Conservation (phyloP, 2,329 filamentous ascomycete species). For the Colletotrichum sp. region DNA sequence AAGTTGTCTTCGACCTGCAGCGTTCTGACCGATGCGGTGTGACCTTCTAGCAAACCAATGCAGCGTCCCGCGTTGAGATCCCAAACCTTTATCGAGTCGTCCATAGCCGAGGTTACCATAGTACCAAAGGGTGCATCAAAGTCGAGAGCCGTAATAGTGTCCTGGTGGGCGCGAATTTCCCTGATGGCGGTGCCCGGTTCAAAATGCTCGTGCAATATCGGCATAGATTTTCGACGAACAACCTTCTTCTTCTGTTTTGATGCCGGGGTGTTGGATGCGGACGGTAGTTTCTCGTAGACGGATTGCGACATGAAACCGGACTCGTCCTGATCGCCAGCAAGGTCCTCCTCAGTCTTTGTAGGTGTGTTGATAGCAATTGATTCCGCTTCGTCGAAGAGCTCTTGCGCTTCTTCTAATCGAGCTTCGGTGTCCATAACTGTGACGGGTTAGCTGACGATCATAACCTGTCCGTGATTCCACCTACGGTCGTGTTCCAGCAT, state of each 20-base stretch:
- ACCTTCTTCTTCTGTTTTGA: conserved; percentile 59
- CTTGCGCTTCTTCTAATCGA: conserved; percentile 66
- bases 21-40: conserved; percentile 90
- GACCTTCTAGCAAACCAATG: conserved; percentile 89
- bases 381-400: conserved; percentile 63
- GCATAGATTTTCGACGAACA: conserved; percentile 82
- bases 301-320: conserved; percentile 93
- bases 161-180: conserved; percentile 86
- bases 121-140: conserved; percentile 98
- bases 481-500: conserved; percentile 86
- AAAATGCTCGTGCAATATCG: conserved; percentile 94
- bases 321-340: conserved; percentile 55
- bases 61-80: conserved; percentile 93
- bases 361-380: conserved; percentile 57
- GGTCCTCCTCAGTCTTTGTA: conserved; percentile 58
- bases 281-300: conserved; percentile 90
- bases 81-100: conserved; percentile 96
- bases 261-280: conserved; percentile 51
- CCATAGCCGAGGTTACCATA: conserved; percentile 88
- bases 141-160: conserved; percentile 87
- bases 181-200: conserved; percentile 87
- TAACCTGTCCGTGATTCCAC: conserved; percentile 32
- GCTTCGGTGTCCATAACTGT: conserved; percentile 67
- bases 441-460: conserved; percentile 32
- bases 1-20: conserved; percentile 96